Evolutionary conservation across 1,284 basidiomycete species (phyloP).

Genomic region (Moniliella sp.): DNA sequence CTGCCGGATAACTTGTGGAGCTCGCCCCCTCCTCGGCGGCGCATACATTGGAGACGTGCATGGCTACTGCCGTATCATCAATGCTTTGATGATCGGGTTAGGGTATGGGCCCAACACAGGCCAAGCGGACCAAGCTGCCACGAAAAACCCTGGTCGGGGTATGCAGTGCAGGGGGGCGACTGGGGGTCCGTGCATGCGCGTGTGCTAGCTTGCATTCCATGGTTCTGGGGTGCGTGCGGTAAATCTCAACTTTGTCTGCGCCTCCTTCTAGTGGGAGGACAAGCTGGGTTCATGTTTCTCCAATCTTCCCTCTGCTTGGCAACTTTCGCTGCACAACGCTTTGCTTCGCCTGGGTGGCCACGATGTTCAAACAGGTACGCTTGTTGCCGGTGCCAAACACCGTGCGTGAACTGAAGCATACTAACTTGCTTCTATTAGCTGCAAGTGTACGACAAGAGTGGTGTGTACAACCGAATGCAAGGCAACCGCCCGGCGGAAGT

Average conservation of each 20-base stretch:
- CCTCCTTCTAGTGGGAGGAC: slow-evolving; percentile 8
- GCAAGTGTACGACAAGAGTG: too few species aligned
- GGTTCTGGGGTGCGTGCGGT: slow-evolving; percentile 7
- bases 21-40: background rate
- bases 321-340: too few species aligned
- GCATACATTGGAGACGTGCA: background rate
- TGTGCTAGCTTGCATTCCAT: background rate
- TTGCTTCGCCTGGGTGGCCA: too few species aligned
- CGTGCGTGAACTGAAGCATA: too few species aligned
- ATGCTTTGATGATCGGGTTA: slow-evolving; percentile 1
- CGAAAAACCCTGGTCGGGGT: too few species aligned
- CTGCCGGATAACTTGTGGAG: background rate
- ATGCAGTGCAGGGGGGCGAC: background rate
- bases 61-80: background rate
- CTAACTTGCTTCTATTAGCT: too few species aligned
- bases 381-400: too few species aligned
- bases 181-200: background rate
- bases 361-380: too few species aligned
- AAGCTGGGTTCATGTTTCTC: slow-evolving; percentile 6
- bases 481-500: slow-evolving; percentile 9
- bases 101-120: background rate
- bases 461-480: slow-evolving; percentile 20
- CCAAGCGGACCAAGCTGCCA: too few species aligned
- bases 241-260: slow-evolving; percentile 21
- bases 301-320: slow-evolving; percentile 3